These are phyloP conservation scores for Tulasnella sp. DNA, from an alignment of 768 basidiomycete genomes.

Conservation along the genomic window DNA sequence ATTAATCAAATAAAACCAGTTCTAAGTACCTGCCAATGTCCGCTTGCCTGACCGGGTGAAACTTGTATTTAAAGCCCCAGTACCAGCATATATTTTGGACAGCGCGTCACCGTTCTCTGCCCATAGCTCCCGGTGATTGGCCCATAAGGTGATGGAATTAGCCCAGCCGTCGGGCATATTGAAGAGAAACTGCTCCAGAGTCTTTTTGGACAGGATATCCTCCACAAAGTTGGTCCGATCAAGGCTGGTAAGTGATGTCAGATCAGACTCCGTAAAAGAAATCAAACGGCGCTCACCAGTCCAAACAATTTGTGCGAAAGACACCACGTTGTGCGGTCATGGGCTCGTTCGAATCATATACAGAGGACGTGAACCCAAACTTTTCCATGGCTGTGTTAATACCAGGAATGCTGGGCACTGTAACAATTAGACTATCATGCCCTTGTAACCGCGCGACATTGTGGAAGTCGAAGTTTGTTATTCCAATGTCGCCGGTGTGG, in stretches of 20 bases:
- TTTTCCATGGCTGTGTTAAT: constrained; percentile 57
- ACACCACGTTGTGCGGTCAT: constrained; percentile 86
- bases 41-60: constrained; percentile 92
- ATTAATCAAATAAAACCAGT: too few relatives aligned
- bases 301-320: constrained; percentile 90
- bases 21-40: constrained; percentile 70
- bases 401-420: constrained; percentile 55
- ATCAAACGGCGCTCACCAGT: constrained; percentile 51
- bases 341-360: constrained; percentile 50
- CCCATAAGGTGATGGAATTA: constrained; percentile 60
- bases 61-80: constrained; percentile 78
- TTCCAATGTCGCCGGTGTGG: constrained; percentile 56
- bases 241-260: constrained; percentile 40
- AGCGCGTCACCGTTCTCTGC: constrained; percentile 93
- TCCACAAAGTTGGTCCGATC: constrained; percentile 97
- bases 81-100: constrained; percentile 84
- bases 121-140: constrained; percentile 87
- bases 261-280: not conserved
- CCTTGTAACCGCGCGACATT: constrained; percentile 67
- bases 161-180: constrained; percentile 73
- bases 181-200: constrained; percentile 70
- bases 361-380: constrained; percentile 80
- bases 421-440: constrained; percentile 73
- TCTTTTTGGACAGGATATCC: constrained; percentile 78
- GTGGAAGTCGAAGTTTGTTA: constrained; percentile 95